These are phyloP conservation scores for Pyricularia grisea DNA, from an alignment of 2,329 filamentous ascomycete genomes.

Conservation along the genomic window DNA sequence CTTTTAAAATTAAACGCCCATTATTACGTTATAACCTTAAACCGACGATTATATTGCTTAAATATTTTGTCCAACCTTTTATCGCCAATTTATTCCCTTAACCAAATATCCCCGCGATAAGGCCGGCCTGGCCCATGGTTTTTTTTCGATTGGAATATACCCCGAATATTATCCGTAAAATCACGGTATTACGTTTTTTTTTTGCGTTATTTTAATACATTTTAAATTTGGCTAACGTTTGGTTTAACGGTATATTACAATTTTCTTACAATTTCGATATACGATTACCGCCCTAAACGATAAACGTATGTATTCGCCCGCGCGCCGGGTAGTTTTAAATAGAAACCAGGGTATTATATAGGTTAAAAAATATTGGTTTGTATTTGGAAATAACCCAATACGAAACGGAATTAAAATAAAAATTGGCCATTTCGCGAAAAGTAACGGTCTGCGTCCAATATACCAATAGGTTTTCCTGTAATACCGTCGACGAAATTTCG, in stretches of 20 bases:
- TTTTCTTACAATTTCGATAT: neutral
- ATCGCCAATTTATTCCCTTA: neutral
- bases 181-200: neutral
- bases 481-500: neutral
- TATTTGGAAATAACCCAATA: neutral
- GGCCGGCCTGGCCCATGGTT: neutral
- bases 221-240: neutral
- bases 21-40: neutral
- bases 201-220: neutral
- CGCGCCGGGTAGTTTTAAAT: neutral
- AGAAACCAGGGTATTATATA: neutral
- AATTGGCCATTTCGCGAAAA: neutral
- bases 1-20: neutral
- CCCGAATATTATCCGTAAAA: neutral
- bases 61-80: neutral
- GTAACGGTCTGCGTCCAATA: neutral
- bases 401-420: neutral
- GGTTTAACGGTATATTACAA: neutral
- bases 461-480: neutral
- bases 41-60: neutral
- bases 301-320: neutral
- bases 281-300: neutral
- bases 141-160: neutral
- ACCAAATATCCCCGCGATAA: neutral
- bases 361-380: neutral